Base-by-base conservation (phyloP, 768 basidiomycete species). In the Ramaria sp. region DNA sequence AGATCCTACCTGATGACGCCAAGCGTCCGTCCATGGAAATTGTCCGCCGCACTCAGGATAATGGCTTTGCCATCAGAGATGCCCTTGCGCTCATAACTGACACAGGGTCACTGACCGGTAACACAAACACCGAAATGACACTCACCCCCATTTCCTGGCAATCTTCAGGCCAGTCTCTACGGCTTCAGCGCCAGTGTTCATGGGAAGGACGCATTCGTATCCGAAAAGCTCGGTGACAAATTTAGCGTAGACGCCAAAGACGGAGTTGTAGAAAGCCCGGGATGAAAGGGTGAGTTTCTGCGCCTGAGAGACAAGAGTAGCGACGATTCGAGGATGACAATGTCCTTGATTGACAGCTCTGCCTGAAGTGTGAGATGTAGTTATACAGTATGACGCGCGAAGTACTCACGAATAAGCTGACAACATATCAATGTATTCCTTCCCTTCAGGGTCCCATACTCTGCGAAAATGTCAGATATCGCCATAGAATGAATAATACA, bases 161-260 rank as follows among this genome's bases (percentile, higher is more conserved):
- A 98, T 78, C 77, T 99, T 99, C 68, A 99, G 70, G n/a, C 86
- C 82, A 0, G 94, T 96, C 74, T 99, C 96, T 54, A 98, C 96
- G 7, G 96, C 96, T 67, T 99, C 96, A 0, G 93, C 93, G 47
- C 95, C 95, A 0, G 95, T 98, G 77, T 99, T 99, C 93, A 98
- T 96, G 22, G 95, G 94, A 9, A 98, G 76, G 1, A 96, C 91
- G 84, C 92, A 93, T 60, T 95, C 94, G 69, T 88, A 97, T 12
- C 85, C 86, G 66, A 95, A 92, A 72, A 88, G 80, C 58, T 81
- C 73, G 1, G 87, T 91, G 59, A 97, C 76, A 68, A 82, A 79
- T 72, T 88, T 78, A 1, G 93, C 91, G 69, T 93, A 99, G n/a
- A 75, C 77, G 0, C 92, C 93, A 62, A 99, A 90, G 61, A 86